Base-by-base conservation (phyloP, 495 filamentous ascomycete species). In the Penicillium bovifimosum region DNA sequence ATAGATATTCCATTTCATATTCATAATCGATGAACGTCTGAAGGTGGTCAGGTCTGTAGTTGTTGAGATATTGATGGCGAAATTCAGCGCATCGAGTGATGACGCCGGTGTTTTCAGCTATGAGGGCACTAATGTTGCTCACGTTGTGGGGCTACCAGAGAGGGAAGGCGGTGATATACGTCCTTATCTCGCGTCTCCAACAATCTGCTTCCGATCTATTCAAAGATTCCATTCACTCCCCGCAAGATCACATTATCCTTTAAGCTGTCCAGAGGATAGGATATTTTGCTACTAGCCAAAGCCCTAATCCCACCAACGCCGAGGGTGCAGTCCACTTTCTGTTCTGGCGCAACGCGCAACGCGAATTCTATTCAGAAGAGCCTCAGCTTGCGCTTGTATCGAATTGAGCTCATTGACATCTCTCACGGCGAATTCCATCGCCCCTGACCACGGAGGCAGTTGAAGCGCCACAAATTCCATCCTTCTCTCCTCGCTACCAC, bases 101-200 rank as follows among this genome's bases (percentile, higher is more conserved):
- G n/a, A n/a, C n/a, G n/a, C n/a, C n/a, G n/a, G n/a, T n/a, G n/a
- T n/a, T n/a, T n/a, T n/a, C n/a, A n/a, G n/a, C n/a, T n/a, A n/a
- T n/a, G n/a, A n/a, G n/a, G n/a, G n/a, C n/a, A n/a, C n/a, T n/a
- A n/a, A n/a, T n/a, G n/a, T n/a, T n/a, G n/a, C n/a, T n/a, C n/a
- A n/a, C n/a, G n/a, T n/a, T 33, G 9, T 41, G 36, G 33, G 18
- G 20, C 31, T 36, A 17, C 17, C 17, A 3, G 5, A 26, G 41
- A 35, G 1, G 20, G 45, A 10, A 54, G 38, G 43, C 44, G 52
- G 44, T 54, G 36, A 43, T 32, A 45, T 52, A 14, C 33, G 50
- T 45, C 41, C 32, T 39, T 45, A 52, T 52, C 50, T 42, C 31
- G 40, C 13, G 38, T 50, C 29, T 50, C 20, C 27, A 27, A 27